phyloP scores from a whole-genome alignment of 2,329 filamentous ascomycete species.

The Fusarium setosum region DNA sequence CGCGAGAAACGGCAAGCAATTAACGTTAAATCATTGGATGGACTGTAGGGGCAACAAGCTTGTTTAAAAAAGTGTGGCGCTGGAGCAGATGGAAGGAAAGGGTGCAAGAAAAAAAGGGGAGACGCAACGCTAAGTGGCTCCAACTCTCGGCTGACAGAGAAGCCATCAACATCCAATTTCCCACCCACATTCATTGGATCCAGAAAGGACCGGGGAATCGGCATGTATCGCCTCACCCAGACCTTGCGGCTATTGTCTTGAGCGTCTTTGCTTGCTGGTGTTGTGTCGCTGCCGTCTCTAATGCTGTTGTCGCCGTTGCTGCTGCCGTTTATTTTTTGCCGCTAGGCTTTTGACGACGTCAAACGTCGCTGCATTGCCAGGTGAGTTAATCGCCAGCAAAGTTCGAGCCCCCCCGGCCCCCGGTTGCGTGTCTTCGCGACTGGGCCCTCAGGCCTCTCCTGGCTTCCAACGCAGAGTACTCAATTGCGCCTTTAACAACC shows the following conservation, averaged over 20 bases:
- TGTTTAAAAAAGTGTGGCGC: slow-evolving; percentile 35
- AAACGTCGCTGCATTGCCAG: slow-evolving; percentile 12
- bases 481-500: slow-evolving; percentile 40
- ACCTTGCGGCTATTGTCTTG: slow-evolving; percentile 10
- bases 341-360: slow-evolving; percentile 4
- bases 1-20: not conserved
- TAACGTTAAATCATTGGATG: slow-evolving; percentile 13
- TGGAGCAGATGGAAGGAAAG: slow-evolving; percentile 9
- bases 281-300: slow-evolving; percentile 11
- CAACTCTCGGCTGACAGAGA: slow-evolving; percentile 38
- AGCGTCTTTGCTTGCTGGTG: slow-evolving; percentile 6
- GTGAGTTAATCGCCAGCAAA: slow-evolving; percentile 12
- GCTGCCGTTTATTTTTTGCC: not conserved
- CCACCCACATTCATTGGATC: slow-evolving; percentile 36
- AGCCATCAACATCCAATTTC: slow-evolving; percentile 45
- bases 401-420: slow-evolving; percentile 18
- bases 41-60: not conserved
- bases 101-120: slow-evolving; percentile 33
- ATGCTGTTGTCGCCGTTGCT: slow-evolving; percentile 11
- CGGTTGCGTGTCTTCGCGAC: slow-evolving; percentile 33
- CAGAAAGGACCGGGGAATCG: slow-evolving; percentile 31
- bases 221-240: slow-evolving; percentile 28
- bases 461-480: slow-evolving; percentile 21
- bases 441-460: slow-evolving; percentile 11
- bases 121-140: slow-evolving; percentile 37